These are phyloP conservation scores for Fomes fomentarius DNA, from an alignment of 1,284 basidiomycete genomes.

Conservation along the genomic window DNA sequence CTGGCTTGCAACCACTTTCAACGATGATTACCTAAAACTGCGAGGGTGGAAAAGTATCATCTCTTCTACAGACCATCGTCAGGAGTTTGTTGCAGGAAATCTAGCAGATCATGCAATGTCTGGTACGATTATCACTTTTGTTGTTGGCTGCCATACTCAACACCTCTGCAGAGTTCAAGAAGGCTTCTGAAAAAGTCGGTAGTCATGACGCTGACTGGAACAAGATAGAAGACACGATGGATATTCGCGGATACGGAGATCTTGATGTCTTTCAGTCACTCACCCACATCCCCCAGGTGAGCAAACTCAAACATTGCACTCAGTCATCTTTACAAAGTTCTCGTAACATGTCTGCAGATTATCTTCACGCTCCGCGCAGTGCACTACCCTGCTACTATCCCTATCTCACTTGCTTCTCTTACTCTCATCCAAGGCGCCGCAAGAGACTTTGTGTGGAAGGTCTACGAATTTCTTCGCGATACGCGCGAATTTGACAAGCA, in stretches of 20 bases:
- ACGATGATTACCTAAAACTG: constrained; percentile 61
- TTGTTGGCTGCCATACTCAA: neutral
- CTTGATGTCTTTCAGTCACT: constrained; percentile 56
- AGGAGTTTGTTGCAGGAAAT: constrained; percentile 74
- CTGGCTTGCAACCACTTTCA: constrained; percentile 73
- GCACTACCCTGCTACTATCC: constrained; percentile 68
- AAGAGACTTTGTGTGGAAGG: constrained; percentile 49
- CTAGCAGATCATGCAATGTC: constrained; percentile 55
- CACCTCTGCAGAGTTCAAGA: constrained; percentile 7
- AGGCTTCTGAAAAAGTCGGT: neutral
- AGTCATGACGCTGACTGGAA: constrained; percentile 5
- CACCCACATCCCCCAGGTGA: constrained; percentile 66
- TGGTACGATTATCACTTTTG: no score
- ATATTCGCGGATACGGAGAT: constrained; percentile 1
- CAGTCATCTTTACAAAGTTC: neutral
- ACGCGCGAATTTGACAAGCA: constrained; percentile 60
- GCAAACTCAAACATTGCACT: neutral
- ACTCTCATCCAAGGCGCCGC: constrained; percentile 68
- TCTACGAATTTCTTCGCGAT: constrained; percentile 56
- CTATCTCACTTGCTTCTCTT: constrained; percentile 71
- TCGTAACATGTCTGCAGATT: constrained; percentile 52
- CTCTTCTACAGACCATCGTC: constrained; percentile 54
- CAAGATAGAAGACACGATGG: neutral
- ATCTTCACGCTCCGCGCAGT: constrained; percentile 73
- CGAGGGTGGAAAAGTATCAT: constrained; percentile 65